Percentiles rank a stretch among this genome's conserved stretches.
Conservation (phyloP, 2,329 filamentous ascomycete genomes). For the Xylogone sp. region DNA sequence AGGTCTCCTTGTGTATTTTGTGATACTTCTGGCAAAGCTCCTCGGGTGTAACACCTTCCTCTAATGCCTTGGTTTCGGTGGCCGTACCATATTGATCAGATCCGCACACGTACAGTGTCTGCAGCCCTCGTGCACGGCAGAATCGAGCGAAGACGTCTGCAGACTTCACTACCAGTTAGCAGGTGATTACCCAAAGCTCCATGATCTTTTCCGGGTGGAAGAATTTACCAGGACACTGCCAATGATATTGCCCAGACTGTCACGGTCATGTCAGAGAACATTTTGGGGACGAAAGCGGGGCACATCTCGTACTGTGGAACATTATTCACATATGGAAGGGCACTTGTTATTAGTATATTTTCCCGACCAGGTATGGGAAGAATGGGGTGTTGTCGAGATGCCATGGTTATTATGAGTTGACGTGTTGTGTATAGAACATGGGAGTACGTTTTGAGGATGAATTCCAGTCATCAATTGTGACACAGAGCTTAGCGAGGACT, state of each 20-base stretch:
- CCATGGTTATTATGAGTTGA: slow-evolving; percentile 18
- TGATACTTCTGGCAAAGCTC: slow-evolving; percentile 92
- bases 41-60: slow-evolving; percentile 77
- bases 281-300: background rate
- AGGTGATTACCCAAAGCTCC: no score
- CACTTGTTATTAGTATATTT: slow-evolving; percentile 88
- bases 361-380: slow-evolving; percentile 69
- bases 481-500: no score
- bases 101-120: slow-evolving; percentile 82
- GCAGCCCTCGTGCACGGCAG: slow-evolving; percentile 74
- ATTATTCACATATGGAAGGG: slow-evolving; percentile 80
- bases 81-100: slow-evolving; percentile 95
- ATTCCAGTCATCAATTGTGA: no score
- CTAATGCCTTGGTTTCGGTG: slow-evolving; percentile 91
- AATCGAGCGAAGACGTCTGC: slow-evolving; percentile 85
- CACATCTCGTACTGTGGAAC: slow-evolving; percentile 53
- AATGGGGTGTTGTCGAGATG: slow-evolving; percentile 33
- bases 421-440: background rate
- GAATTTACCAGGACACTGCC: background rate
- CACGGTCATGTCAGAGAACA: background rate
- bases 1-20: slow-evolving; percentile 82
- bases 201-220: no score
- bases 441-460: background rate
- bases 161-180: slow-evolving; percentile 66
- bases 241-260: slow-evolving; percentile 84